Evolutionary conservation across 1,139 yeast species (phyloP).

Genomic region (Diutina scorzettiae): DNA sequence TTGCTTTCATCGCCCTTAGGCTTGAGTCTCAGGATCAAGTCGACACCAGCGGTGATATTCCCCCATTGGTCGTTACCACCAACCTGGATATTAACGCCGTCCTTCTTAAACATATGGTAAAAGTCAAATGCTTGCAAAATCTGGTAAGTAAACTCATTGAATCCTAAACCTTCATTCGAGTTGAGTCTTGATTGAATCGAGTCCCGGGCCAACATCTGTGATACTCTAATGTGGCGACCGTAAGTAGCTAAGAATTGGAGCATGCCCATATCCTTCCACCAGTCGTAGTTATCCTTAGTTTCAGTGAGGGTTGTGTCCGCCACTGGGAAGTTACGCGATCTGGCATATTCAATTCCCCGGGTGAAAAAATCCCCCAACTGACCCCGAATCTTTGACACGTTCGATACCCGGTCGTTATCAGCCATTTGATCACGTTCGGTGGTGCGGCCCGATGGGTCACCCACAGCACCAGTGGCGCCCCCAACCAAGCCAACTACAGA

Average conservation of each 20-base stretch:
- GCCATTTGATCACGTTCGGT: constrained; percentile 60
- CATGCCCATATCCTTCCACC: constrained; percentile 80
- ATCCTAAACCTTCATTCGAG: constrained; percentile 71
- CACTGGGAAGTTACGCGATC: constrained; percentile 37
- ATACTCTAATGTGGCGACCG: constrained; percentile 72
- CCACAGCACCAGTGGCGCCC: constrained; percentile 96
- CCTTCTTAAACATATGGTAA: constrained; percentile 58
- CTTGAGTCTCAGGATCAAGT: constrained; percentile 58
- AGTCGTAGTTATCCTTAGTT: constrained; percentile 53
- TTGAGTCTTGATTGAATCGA: constrained; percentile 67
- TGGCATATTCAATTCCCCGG: constrained; percentile 53
- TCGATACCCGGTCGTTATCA: constrained; percentile 37
- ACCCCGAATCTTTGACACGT: constrained; percentile 42
- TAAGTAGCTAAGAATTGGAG: constrained; percentile 64
- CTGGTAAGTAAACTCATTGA: constrained; percentile 89
- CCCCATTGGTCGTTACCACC: constrained; percentile 99
- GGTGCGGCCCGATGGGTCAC: constrained; percentile 90
- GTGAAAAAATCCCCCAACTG: constrained; percentile 55
- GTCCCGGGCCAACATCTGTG: constrained; percentile 83
- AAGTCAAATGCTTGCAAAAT: constrained; percentile 89
- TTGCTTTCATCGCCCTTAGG: constrained; percentile 11
- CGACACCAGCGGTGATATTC: constrained; percentile 92
- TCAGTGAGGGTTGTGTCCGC: constrained; percentile 13
- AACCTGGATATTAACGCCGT: constrained; percentile 61
- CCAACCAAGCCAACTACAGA: constrained; percentile 76